Conservation (phyloP, 495 filamentous ascomycete genomes). For the Annulohypoxylon bovei region DNA sequence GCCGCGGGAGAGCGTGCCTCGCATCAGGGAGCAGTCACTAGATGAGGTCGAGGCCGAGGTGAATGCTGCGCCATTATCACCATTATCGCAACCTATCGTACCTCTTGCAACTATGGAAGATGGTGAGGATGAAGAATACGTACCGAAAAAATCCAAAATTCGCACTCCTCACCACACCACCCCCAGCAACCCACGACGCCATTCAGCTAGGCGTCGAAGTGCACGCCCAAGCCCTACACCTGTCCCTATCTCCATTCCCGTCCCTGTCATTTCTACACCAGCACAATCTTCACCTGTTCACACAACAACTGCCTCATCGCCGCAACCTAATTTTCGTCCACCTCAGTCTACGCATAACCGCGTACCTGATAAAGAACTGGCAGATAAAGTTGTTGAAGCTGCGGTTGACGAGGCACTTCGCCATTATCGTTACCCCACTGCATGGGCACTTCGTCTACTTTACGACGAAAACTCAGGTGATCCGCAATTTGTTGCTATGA, state of each 20-base stretch:
- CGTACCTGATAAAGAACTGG: conserved; percentile 46
- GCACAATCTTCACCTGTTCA: conserved; percentile 6
- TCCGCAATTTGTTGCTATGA: conserved; percentile 55
- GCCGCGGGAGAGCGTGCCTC: conserved; percentile 28
- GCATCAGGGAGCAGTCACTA: conserved; percentile 3
- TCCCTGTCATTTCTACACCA: not conserved
- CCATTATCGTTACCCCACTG: conserved; percentile 62
- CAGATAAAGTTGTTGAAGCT: conserved; percentile 51
- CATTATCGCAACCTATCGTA: conserved; percentile 31
- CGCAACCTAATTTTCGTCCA: conserved; percentile 12
- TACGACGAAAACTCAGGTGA: conserved; percentile 60
- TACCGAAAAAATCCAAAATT: conserved; percentile 42
- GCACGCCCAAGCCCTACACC: conserved; percentile 29
- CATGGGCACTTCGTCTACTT: conserved; percentile 63
- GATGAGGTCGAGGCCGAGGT: conserved; percentile 4
- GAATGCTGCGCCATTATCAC: conserved; percentile 28
- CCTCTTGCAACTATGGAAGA: conserved; percentile 24
- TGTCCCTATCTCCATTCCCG: not conserved
- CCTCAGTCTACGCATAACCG: conserved; percentile 32
- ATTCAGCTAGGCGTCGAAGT: conserved; percentile 39
- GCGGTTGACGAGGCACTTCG: conserved; percentile 61
- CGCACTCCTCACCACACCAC: conserved; percentile 20
- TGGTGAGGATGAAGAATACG: conserved; percentile 41
- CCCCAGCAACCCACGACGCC: conserved; percentile 31
- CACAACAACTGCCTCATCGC: conserved; percentile 4